Conservation (phyloP, 352 stramenopile genomes). For the Globisporangium splendens region DNA sequence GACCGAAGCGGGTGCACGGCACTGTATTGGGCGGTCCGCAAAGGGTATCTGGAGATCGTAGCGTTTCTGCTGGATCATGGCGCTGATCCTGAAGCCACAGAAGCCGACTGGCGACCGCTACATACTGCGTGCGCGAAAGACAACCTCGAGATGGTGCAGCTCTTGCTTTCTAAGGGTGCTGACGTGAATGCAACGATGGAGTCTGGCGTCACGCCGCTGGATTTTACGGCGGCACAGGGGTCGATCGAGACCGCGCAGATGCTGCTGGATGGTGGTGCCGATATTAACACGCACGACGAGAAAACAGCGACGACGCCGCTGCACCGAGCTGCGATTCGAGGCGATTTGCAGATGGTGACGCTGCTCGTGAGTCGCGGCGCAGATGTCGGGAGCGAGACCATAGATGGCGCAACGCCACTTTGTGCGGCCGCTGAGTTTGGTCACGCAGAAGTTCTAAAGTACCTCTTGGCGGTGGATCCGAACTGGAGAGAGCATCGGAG, state of each 20-base stretch:
- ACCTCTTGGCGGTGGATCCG: conserved; percentile 10
- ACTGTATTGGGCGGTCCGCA: conserved; percentile 14
- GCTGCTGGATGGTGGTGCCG: conserved; percentile 13
- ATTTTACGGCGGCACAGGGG: conserved; percentile 10
- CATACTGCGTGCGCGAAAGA: conserved; percentile 15
- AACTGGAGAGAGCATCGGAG: conserved; percentile 1
- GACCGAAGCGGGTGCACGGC: conserved; percentile 14
- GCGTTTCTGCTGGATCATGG: conserved; percentile 12
- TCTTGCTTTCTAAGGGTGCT: conserved; percentile 14
- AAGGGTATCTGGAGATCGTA: conserved; percentile 9
- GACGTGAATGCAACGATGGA: conserved; percentile 12
- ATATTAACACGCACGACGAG: conserved; percentile 15
- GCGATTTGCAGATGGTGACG: conserved; percentile 8
- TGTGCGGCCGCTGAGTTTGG: conserved; percentile 16
- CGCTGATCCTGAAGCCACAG: conserved; percentile 9
- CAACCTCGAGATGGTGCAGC: conserved; percentile 13
- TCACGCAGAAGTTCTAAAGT: conserved; percentile 13
- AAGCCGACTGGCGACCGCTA: conserved; percentile 13
- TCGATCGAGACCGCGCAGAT: conserved; percentile 11
- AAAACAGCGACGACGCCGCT: conserved; percentile 17
- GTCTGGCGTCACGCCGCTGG: conserved; percentile 15
- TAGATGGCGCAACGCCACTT: conserved; percentile 11
- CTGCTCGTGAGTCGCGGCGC: conserved; percentile 11
- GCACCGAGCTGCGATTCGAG: conserved; percentile 15
- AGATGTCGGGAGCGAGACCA: conserved; percentile 10